These are phyloP conservation scores for Nicotiana benthamiana DNA, from an alignment of 257 asterid genomes.

Conservation along the genomic window DNA sequence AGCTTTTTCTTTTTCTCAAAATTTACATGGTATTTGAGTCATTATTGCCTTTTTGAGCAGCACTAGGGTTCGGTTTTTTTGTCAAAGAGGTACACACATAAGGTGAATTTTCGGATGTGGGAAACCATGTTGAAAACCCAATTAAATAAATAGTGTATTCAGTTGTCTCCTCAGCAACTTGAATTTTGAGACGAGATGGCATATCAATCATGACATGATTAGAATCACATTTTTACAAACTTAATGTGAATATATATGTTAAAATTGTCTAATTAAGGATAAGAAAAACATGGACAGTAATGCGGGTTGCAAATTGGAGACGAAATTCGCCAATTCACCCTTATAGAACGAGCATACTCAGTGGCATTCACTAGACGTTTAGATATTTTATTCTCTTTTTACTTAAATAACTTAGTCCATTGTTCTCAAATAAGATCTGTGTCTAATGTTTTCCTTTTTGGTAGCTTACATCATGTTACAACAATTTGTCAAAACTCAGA, in stretches of 20 bases:
- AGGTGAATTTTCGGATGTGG: background rate
- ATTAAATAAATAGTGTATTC: background rate
- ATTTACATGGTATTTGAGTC: too few relatives aligned
- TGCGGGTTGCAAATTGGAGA: background rate
- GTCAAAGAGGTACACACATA: background rate
- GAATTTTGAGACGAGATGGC: background rate
- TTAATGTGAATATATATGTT: background rate
- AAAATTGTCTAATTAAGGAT: background rate
- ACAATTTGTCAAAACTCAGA: background rate
- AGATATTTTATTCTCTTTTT: background rate
- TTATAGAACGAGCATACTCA: background rate
- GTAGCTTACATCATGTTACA: background rate
- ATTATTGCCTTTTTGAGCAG: too few relatives aligned
- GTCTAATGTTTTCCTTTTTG: background rate
- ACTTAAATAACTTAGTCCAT: background rate
- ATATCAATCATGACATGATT: background rate
- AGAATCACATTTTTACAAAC: background rate
- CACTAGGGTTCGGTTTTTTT: too few relatives aligned
- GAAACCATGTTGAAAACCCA: background rate
- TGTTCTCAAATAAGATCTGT: background rate
- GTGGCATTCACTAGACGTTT: background rate
- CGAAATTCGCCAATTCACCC: background rate
- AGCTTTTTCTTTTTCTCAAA: too few relatives aligned
- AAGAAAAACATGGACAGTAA: background rate
- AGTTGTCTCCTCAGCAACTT: background rate